Evolutionary conservation across 768 basidiomycete genomes (phyloP).

Genomic region (Rhodotorula kratochvilovae): DNA sequence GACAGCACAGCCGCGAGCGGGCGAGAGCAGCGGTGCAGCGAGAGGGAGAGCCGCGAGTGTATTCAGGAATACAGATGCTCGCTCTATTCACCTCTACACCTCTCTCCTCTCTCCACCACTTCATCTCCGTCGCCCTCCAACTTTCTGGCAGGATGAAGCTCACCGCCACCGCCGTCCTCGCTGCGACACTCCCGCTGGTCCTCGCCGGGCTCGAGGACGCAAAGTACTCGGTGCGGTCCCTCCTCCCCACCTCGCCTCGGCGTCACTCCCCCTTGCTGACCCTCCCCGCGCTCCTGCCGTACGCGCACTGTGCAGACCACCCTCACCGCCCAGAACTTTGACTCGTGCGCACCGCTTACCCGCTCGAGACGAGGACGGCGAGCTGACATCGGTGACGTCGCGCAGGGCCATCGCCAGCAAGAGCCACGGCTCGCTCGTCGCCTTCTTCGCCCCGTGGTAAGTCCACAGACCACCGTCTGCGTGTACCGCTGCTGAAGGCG

Average conservation of each 20-base stretch:
- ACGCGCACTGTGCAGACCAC: conserved; percentile 15
- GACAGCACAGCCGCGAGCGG: no score
- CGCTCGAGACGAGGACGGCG: neutral
- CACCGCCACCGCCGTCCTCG: neutral
- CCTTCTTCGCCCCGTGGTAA: conserved; percentile 54
- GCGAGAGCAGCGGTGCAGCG: neutral
- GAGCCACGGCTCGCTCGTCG: conserved; percentile 57
- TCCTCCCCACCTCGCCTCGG: neutral
- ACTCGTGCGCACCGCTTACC: conserved; percentile 57
- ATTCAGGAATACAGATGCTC: neutral
- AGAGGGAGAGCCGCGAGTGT: neutral
- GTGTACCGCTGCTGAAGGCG: no score
- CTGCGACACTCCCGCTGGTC: neutral
- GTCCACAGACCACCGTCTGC: conserved; percentile 16
- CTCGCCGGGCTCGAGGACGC: conserved; percentile 43
- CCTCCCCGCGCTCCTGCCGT: neutral
- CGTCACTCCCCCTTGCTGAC: neutral
- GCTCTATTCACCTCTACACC: neutral
- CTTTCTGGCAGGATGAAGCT: neutral
- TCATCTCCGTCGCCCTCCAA: neutral
- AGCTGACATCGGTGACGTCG: conserved; percentile 43
- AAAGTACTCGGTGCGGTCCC: conserved; percentile 23
- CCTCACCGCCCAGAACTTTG: conserved; percentile 68
- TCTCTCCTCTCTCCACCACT: neutral
- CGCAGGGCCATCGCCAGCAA: conserved; percentile 67